phyloP scores from a whole-genome alignment of 805 yeast genomes.

The Myxozyma neglecta region DNA sequence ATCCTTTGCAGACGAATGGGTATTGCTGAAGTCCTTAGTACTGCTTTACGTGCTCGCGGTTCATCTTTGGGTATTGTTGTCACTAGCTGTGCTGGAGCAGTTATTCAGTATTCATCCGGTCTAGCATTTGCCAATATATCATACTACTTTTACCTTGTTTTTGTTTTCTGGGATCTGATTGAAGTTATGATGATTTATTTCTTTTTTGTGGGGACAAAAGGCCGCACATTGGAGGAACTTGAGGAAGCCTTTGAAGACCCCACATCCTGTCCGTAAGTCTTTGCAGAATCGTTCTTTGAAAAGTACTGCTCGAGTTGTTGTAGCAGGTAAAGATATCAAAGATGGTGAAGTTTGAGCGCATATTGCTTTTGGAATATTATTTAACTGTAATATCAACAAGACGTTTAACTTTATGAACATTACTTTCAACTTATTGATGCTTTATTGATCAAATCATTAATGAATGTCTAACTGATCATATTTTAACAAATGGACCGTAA shows the following conservation, averaged over 20 bases:
- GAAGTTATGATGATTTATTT: conserved; percentile 23
- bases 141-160: conserved; percentile 62
- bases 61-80: conserved; percentile 35
- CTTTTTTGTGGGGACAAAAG: conserved; percentile 33
- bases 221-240: conserved; percentile 43
- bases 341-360: no score
- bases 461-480: no score
- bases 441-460: no score
- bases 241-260: not conserved
- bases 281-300: no score
- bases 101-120: conserved; percentile 42
- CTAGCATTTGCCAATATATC: conserved; percentile 50
- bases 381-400: no score
- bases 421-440: no score
- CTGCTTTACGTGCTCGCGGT: conserved; percentile 46
- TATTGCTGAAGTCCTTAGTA: conserved; percentile 34
- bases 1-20: conserved; percentile 32
- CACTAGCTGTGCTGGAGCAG: conserved; percentile 27
- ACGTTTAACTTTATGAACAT: no score
- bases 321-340: no score
- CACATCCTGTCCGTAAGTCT: no score
- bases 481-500: no score
- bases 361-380: no score
- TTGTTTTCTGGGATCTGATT: conserved; percentile 50
- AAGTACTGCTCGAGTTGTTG: no score